These are phyloP conservation scores for Mucor piriformis DNA, from an alignment of 371 early-diverging fungal genomes.

Conservation along the genomic window DNA sequence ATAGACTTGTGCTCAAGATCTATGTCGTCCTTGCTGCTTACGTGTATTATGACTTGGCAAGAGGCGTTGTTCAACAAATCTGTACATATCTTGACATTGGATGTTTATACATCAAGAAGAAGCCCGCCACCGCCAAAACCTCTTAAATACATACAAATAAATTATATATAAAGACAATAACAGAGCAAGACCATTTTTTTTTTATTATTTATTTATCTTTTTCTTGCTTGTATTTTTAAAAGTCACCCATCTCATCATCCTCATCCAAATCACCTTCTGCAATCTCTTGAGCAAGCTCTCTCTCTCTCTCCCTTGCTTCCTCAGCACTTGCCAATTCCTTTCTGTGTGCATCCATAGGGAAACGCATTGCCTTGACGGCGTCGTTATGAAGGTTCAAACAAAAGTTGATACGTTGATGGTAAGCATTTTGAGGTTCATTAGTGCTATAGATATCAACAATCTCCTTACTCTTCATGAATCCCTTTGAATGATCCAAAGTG, in stretches of 20 bases:
- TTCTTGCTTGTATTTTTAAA: conserved; percentile 29
- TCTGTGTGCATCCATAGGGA: conserved; percentile 82
- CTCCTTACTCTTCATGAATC: conserved; percentile 92
- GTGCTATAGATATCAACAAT: conserved; percentile 94
- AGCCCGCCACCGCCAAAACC: conserved; percentile 30
- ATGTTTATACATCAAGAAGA: conserved; percentile 82
- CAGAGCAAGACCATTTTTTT: background rate
- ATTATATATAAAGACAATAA: background rate
- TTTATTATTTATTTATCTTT: background rate
- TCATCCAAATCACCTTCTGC: conserved; percentile 84
- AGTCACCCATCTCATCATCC: conserved; percentile 67
- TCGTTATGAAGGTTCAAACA: conserved; percentile 96
- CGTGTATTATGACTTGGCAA: conserved; percentile 71
- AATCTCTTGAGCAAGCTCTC: conserved; percentile 90
- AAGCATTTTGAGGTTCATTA: conserved; percentile 93
- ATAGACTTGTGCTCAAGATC: conserved; percentile 26
- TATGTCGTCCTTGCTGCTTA: conserved; percentile 31
- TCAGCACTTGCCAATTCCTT: conserved; percentile 86
- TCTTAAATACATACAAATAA: conserved; percentile 9
- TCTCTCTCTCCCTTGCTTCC: conserved; percentile 88
- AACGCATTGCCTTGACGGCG: conserved; percentile 96
- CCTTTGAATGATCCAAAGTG: conserved; percentile 90
- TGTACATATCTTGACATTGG: conserved; percentile 84
- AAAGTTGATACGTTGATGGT: conserved; percentile 94
- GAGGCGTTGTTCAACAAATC: conserved; percentile 77